A percentile compares a stretch with the other conserved stretches of the same genome.
Evolutionary conservation across 805 yeast species (phyloP).

Genomic region (Saturnispora bothae): DNA sequence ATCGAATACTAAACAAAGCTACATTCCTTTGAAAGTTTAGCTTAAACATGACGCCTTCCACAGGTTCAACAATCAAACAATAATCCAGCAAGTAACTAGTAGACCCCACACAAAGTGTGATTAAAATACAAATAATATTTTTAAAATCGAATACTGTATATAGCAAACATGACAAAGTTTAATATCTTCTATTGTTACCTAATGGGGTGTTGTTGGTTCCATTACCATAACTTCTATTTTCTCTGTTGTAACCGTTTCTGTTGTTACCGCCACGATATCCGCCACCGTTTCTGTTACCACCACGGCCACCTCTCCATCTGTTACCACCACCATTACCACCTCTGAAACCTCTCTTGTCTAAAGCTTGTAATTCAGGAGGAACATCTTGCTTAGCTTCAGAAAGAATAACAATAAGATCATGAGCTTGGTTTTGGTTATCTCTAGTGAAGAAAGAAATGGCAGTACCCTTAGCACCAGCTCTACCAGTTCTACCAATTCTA

Average conservation of each 20-base stretch:
- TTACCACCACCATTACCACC: slow-evolving; percentile 46
- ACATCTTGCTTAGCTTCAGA: slow-evolving; percentile 91
- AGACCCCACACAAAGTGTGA: too few species aligned
- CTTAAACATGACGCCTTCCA: too few species aligned
- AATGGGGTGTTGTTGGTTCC: slow-evolving; percentile 43
- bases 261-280: slow-evolving; percentile 29
- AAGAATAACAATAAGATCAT: slow-evolving; percentile 79
- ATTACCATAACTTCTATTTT: slow-evolving; percentile 9
- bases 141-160: too few species aligned
- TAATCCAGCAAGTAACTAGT: too few species aligned
- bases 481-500: slow-evolving; percentile 98
- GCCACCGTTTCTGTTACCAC: slow-evolving; percentile 42
- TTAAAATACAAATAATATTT: too few species aligned
- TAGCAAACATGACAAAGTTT: too few species aligned
- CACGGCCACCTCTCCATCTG: slow-evolving; percentile 42
- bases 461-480: slow-evolving; percentile 95
- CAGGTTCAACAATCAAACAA: too few species aligned
- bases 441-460: slow-evolving; percentile 91
- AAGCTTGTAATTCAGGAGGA: slow-evolving; percentile 68
- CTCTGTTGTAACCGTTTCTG: slow-evolving; percentile 24
- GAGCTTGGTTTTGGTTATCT: slow-evolving; percentile 79
- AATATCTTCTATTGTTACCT: slow-evolving; percentile 32
- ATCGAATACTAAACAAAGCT: too few species aligned
- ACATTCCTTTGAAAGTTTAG: too few species aligned
- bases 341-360: slow-evolving; percentile 59